Conservation (phyloP, 306 rosid species). For the Begonia loranthoides region DNA sequence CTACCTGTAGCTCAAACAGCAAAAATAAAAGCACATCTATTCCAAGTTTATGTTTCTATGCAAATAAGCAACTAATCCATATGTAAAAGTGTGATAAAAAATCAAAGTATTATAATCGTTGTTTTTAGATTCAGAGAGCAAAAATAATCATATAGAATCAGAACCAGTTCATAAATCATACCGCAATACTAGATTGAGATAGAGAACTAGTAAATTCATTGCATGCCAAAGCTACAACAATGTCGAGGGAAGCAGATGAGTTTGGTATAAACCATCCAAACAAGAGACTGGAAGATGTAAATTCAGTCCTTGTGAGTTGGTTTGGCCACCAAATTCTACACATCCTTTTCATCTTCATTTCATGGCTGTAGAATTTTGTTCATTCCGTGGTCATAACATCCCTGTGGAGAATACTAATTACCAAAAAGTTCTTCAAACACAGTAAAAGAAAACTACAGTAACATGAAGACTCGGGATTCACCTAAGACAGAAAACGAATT, state of each 20-base stretch:
- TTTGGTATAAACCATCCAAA: slow-evolving; percentile 75
- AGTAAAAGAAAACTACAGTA: too few species aligned
- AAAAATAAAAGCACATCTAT: too few species aligned
- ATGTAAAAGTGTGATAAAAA: not conserved
- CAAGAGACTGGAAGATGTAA: slow-evolving; percentile 32
- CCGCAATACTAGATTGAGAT: slow-evolving; percentile 40
- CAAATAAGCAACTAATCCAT: not conserved
- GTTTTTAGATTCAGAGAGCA: not conserved
- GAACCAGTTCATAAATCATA: slow-evolving; percentile 17
- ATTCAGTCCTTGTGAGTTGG: slow-evolving; percentile 34
- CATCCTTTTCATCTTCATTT: too few species aligned
- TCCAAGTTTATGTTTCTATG: not conserved
- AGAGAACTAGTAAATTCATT: slow-evolving; percentile 26
- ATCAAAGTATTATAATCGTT: too few species aligned
- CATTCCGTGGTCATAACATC: too few species aligned
- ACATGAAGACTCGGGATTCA: too few species aligned
- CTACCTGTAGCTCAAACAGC: too few species aligned
- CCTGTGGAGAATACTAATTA: too few species aligned
- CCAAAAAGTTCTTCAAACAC: too few species aligned
- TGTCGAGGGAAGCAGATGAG: slow-evolving; percentile 54
- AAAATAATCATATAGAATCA: slow-evolving; percentile 1
- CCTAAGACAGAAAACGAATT: too few species aligned
- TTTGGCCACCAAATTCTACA: slow-evolving; percentile 98
- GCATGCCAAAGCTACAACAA: slow-evolving; percentile 57
- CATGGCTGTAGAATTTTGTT: too few species aligned